phyloP scores from a whole-genome alignment of 1,284 basidiomycete genomes.

The Mycena citricolor region DNA sequence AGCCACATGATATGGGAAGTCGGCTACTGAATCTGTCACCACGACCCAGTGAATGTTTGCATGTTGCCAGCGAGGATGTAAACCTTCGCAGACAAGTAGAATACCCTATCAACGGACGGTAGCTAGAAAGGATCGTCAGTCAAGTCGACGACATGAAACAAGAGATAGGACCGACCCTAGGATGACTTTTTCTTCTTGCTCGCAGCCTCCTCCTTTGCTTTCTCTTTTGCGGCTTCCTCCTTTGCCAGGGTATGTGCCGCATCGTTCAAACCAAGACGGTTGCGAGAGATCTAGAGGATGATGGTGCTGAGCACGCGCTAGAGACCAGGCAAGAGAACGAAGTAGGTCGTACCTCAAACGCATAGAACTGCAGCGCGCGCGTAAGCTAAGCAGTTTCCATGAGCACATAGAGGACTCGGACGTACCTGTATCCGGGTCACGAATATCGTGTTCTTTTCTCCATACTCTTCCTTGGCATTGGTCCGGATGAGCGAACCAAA shows the following conservation, averaged over 20 bases:
- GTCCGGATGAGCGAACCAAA: conserved; percentile 94
- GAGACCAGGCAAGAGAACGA: neutral
- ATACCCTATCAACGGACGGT: too few relatives aligned
- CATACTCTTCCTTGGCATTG: conserved; percentile 82
- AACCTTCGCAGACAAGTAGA: too few relatives aligned
- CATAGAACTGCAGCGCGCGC: conserved; percentile 71
- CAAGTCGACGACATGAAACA: too few relatives aligned
- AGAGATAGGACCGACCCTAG: too few relatives aligned
- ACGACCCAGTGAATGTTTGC: too few relatives aligned
- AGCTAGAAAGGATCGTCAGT: too few relatives aligned
- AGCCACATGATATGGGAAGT: too few relatives aligned
- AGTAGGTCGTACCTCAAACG: conserved; percentile 66
- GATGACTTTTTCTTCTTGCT: conserved; percentile 10
- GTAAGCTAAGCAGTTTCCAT: neutral
- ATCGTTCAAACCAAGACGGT: conserved; percentile 91
- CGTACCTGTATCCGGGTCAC: conserved; percentile 77
- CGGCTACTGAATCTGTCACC: too few relatives aligned
- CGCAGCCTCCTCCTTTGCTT: conserved; percentile 40
- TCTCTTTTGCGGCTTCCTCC: conserved; percentile 64
- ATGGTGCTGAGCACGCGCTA: neutral
- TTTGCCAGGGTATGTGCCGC: conserved; percentile 82
- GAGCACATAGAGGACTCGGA: conserved; percentile 2
- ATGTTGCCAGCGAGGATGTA: too few relatives aligned
- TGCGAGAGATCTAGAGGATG: conserved; percentile 76
- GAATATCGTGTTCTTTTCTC: conserved; percentile 93